Evolutionary conservation across 305 asterid genomes (phyloP), one percentile per base, ranked within the genome.

Genomic region (Euphrasia arctica): DNA sequence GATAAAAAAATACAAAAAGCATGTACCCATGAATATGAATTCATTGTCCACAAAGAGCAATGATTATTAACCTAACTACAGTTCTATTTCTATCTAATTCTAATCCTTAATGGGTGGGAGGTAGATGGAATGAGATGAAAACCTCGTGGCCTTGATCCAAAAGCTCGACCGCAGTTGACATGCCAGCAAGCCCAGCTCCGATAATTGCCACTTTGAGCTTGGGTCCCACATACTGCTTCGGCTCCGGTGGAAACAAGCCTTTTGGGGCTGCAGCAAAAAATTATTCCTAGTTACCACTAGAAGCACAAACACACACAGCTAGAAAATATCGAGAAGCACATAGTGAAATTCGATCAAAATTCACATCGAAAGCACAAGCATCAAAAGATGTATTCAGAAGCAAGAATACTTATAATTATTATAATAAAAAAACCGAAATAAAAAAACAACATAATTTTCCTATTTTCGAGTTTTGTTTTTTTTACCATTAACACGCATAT

Each of bases 141-240:
- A 91, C 96, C 98, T 93, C 99, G 34, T 94, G 99, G 70, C 99
- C 99, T 81, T 94, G 99, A 77, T 94, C 97, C 81, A 94, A 82
- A 76, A 94, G 99, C 85, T 94, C 99, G 67, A 94, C 95, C 4
- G 99, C 97, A 65, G 99, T 94, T 4, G 97, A 94, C 99, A 94
- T 94, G 75, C 97, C 99, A 52, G 99, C 99, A 63, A 94, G 95
- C 43, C 99, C 99, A 62, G 99, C 92, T 72, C 99, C 99, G 22
- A 90, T 82, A 49, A 94, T 94, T 14, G 95, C 99, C 68, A 94
- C 99, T 75, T 90, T 94, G 64, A 94, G 89, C 87, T 88, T 90
- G 3, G 99, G 97, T 45, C 99, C 99, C 41, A 86, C 82, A 68
- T 94, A 90, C 76, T 81, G 91, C 74, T 88, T 94, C 12, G 97